A percentile compares a stretch with the other conserved stretches of the same genome.
Evolutionary conservation across 2,329 filamentous ascomycete genomes (phyloP).

Genomic region (Trichoderma afroharzianum): DNA sequence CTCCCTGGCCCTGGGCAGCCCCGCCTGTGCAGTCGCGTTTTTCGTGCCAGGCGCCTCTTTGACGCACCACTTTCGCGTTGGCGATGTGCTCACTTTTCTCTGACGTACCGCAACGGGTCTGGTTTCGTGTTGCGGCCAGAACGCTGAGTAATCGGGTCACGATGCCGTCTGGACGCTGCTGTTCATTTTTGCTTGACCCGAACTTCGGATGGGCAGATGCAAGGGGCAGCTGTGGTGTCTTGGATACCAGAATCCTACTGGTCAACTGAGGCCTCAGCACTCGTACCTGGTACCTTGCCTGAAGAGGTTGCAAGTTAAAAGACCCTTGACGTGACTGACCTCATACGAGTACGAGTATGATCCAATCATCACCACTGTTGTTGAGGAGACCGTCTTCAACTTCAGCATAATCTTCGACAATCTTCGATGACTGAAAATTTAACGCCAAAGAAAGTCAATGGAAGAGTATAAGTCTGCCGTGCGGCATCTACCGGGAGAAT

Average conservation of each 20-base stretch:
- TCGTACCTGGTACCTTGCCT: not conserved
- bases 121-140: not conserved
- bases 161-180: not conserved
- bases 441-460: not conserved
- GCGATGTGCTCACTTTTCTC: not conserved
- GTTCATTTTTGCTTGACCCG: not conserved
- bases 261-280: not conserved
- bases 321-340: not conserved
- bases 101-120: not conserved
- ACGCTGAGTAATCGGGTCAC: not conserved
- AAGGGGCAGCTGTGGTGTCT: not conserved
- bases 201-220: not conserved
- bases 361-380: not conserved
- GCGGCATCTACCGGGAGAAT: not conserved
- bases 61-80: conserved; percentile 18
- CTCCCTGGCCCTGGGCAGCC: conserved; percentile 2
- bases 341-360: not conserved
- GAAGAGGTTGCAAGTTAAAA: not conserved
- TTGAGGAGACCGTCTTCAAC: not conserved
- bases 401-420: too few relatives aligned
- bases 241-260: not conserved
- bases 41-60: conserved; percentile 9
- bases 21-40: not conserved
- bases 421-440: not conserved
- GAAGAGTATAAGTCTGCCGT: not conserved